These are phyloP conservation scores for Talaromyces sp. DNA, from an alignment of 2,329 filamentous ascomycete species.

Conservation along the genomic window DNA sequence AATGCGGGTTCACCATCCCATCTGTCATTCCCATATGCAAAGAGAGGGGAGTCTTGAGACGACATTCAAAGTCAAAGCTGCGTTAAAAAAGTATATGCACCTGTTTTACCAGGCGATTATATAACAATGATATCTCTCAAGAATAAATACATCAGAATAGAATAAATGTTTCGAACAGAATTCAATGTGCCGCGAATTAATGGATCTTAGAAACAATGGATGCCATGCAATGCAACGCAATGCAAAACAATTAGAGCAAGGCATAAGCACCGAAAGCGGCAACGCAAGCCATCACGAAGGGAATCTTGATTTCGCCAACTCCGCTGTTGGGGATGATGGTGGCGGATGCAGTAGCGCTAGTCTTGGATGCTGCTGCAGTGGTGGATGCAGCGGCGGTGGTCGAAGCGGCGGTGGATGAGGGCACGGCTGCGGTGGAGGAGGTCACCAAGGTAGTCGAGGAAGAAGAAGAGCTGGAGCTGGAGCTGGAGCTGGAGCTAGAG, in stretches of 20 bases:
- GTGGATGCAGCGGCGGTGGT: slow-evolving; percentile 22
- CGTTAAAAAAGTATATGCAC: not conserved
- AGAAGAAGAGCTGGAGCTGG: not conserved
- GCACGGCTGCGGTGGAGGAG: not conserved
- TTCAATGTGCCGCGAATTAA: not conserved
- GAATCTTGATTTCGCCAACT: slow-evolving; percentile 1
- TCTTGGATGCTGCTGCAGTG: slow-evolving; percentile 20
- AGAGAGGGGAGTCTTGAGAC: too few species aligned
- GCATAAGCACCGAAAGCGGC: slow-evolving; percentile 6
- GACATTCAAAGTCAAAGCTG: not conserved
- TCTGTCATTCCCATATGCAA: too few species aligned
- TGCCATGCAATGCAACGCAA: not conserved
- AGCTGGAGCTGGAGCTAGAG: slow-evolving; percentile 6
- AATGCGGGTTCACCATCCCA: too few species aligned
- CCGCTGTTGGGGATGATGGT: slow-evolving; percentile 2
- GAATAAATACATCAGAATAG: slow-evolving; percentile 2
- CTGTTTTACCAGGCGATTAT: not conserved
- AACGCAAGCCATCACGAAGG: slow-evolving; percentile 1
- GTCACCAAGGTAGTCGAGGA: not conserved
- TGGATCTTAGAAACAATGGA: not conserved
- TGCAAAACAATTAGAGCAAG: not conserved
- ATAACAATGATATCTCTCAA: not conserved
- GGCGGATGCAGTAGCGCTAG: slow-evolving; percentile 26
- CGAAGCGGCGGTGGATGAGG: not conserved
- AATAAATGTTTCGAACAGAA: not conserved